Base-by-base conservation (phyloP, 257 asterid species). In the Nicotiana tomentosiformis region DNA sequence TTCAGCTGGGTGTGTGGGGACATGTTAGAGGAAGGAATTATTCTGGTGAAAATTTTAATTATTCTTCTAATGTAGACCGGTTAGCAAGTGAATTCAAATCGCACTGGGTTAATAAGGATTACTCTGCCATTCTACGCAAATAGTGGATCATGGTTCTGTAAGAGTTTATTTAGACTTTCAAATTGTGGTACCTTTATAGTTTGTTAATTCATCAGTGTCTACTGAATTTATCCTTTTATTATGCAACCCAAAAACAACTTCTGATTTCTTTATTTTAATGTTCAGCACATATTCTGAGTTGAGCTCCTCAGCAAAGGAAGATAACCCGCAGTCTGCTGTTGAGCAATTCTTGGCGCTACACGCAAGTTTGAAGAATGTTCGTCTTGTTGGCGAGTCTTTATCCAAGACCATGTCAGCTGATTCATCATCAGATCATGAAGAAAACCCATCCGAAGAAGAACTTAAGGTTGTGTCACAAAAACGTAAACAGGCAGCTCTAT, bases 251-350 rank as follows among this genome's bases (percentile, higher is more conserved):
- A 43, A 43, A 1, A 67, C 82, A 56, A 76, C 46, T 10, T 18
- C 64, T 66, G 58, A 7, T 32, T 29, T 51, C 51, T 46, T 35
- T 8, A 66, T 66, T 66, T 83, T 20, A 74, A 51, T 84, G 85
- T 68, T 74, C 97, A 96, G 99, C 88, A 86, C 93, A 81, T 96
- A 92, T 79, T 91, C 95, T 18, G 99, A 94, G 87, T 77, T 96
- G 92, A 88, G 94, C 81, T 87, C 94, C 51, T 90, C 95, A 1
- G 98, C 99, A 2, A 92, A 89, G 85, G 98, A 94, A 88, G 97
- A 92, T 35, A 87, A 90, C 82, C 98, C 99, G 23, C 99, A 94
- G 88, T 97, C 98, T 23, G 96, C 97, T 1, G 98, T 96, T 72
- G 98, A 93, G 87, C 97, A 91, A 85, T 96, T 96, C 90, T 88